These are phyloP conservation scores for Paracamarosporium sp. DNA, from an alignment of 2,329 filamentous ascomycete species.

Conservation along the genomic window DNA sequence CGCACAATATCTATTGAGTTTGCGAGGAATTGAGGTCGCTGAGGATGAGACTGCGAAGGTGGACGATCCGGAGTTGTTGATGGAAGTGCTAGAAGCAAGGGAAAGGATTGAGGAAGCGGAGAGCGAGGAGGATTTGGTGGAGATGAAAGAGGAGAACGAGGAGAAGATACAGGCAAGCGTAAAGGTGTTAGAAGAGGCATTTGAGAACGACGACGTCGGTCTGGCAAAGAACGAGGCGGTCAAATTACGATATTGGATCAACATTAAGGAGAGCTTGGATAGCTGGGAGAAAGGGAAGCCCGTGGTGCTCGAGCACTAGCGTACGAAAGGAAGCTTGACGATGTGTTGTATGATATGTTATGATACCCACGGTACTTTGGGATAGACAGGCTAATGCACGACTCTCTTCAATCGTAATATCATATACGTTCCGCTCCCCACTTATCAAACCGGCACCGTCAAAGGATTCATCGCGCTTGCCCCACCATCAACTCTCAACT, in stretches of 20 bases:
- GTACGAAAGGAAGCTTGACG: too few species aligned
- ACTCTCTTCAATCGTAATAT: not conserved
- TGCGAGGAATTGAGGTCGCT: conserved; percentile 77
- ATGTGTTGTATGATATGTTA: not conserved
- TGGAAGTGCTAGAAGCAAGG: conserved; percentile 77
- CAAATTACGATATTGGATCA: conserved; percentile 86
- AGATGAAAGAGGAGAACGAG: conserved; percentile 71
- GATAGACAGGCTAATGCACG: too few species aligned
- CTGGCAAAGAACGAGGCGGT: conserved; percentile 75
- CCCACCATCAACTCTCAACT: conserved; percentile 68
- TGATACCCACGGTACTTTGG: not conserved
- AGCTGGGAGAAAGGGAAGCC: conserved; percentile 83
- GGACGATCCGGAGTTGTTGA: conserved; percentile 74
- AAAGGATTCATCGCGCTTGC: conserved; percentile 52
- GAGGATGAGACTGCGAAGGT: conserved; percentile 78
- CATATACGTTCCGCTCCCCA: not conserved
- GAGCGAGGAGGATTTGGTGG: conserved; percentile 68
- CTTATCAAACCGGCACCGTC: conserved; percentile 41
- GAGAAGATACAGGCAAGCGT: conserved; percentile 70
- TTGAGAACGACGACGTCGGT: conserved; percentile 70
- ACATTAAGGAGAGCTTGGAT: conserved; percentile 79
- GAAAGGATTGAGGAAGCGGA: conserved; percentile 65
- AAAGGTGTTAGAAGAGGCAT: conserved; percentile 66
- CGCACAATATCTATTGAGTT: conserved; percentile 83
- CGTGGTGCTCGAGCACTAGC: conserved; percentile 62